Evolutionary conservation across 2,329 filamentous ascomycete species (phyloP), one percentile per base, ranked within the genome.

Genomic region (Nemania abortiva): DNA sequence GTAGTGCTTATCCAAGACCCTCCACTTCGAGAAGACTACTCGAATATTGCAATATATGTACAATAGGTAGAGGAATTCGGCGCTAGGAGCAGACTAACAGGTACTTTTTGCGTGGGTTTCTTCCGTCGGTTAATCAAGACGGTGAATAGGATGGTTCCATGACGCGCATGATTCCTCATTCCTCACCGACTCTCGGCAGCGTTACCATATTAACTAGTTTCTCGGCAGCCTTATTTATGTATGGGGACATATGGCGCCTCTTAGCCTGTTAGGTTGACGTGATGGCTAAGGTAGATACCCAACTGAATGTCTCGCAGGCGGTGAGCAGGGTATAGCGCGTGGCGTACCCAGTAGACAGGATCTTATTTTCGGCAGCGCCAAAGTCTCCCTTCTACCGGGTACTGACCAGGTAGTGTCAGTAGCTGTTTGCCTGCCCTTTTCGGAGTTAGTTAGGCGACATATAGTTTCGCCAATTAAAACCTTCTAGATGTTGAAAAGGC

Each of bases 151-250:
- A 4, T 42, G 4, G 47, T n/a, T 56, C 22, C 22, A 55, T 52
- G 61, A 42, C 39, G 15, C 49, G 59, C 59, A 47, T 47, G 6
- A 22, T 34, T 29, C 24, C 34, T 31, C 20, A 7, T 9, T 22
- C 47, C 42, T 68, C 65, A 68, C 65, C 65, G 65, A 68, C 65
- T 65, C 29, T 52, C 7, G 4, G n/a, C 10, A 10, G 7, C 18
- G 27, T n/a, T 52, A 22, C 13, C 24, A 10, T 22, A 49, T 49
- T 3, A 52, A 52, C 11, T 34, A 13, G 1, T 53, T 31, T 24
- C 11, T 31, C 42, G 54, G 22, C 27, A 59, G 34, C 34, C 49
- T 63, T 6, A 22, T 47, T 27, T n/a, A 18, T 11, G 47, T 34
- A 54, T 31, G 22, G 15, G 37, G 20, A 3, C 15, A 24, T 6